A percentile compares a stretch with the other conserved stretches of the same genome.
Conservation (phyloP, 768 basidiomycete species). For the Sistotremastrum suecicum region DNA sequence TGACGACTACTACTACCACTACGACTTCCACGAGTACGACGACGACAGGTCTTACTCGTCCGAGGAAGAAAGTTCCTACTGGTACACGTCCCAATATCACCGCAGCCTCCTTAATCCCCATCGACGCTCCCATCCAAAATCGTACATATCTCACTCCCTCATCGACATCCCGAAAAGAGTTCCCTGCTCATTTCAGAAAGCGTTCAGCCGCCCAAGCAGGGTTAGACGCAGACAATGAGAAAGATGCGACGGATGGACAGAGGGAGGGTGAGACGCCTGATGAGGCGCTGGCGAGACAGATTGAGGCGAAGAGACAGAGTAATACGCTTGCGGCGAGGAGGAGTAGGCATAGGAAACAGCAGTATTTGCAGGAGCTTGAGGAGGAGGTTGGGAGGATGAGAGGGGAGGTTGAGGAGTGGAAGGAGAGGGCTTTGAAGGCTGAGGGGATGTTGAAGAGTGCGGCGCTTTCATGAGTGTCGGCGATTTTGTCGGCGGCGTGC, state of each 20-base stretch:
- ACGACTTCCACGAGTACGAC: too few relatives aligned
- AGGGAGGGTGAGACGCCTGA: conserved; percentile 28
- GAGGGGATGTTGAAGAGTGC: conserved; percentile 43
- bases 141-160: conserved; percentile 66
- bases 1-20: too few relatives aligned
- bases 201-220: conserved; percentile 35
- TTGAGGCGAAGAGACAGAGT: conserved; percentile 64
- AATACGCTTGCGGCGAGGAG: conserved; percentile 81
- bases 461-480: conserved; percentile 38
- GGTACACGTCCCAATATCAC: conserved; percentile 63
- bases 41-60: conserved; percentile 3
- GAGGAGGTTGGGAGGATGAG: conserved; percentile 35
- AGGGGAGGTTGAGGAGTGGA: conserved; percentile 50
- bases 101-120: conserved; percentile 47
- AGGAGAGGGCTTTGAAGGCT: conserved; percentile 31
- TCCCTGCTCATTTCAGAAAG: conserved; percentile 61
- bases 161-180: conserved; percentile 61
- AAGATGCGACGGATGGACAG: conserved; percentile 25
- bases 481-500: too few relatives aligned
- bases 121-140: conserved; percentile 68
- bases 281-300: conserved; percentile 40
- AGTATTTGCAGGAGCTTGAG: conserved; percentile 55
- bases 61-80: conserved; percentile 26
- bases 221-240: conserved; percentile 35
- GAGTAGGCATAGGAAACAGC: conserved; percentile 59